Evolutionary conservation across 257 asterid species (phyloP), one percentile per base, ranked within the genome.

Genomic region (Anisodus tanguticus): DNA sequence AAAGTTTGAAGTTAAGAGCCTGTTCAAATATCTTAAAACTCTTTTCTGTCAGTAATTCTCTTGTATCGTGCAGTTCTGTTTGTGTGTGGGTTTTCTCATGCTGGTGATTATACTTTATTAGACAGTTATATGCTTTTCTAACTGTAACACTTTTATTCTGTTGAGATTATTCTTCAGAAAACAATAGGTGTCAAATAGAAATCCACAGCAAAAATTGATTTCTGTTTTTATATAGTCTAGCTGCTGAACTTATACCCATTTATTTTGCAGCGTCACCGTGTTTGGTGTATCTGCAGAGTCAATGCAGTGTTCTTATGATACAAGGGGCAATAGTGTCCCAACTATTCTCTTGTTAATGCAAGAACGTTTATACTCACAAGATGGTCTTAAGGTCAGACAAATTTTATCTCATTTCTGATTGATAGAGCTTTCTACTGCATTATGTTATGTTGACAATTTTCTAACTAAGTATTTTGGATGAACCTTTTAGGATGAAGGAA

Each of bases 241-340:
- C 63, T 2, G 16, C 85, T 83, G 17, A 83, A 45, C 78, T 80
- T 83, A 55, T 63, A 71, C 9, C 77, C 53, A 53, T 51, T 68
- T 62, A 85, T 57, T 80, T 51, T 88, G 89, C 91, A 97, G 99
- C 82, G 91, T 92, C 7, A 97, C 97, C 83, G 99, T 97, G 71
- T 97, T 97, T 53, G 99, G 99, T 3, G 98, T 97, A 82, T 97
- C 99, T 2, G 95, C 98, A 4, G 98, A 97, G 10, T 95, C 99
- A 3, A 97, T 97, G 99, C 99, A 97, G 86, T 95, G 98, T 88
- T 95, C 97, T 4, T 97, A 88, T 53, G 98, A 97, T 87, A 82
- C 91, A 31, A 90, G 97, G 85, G 97, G 98, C 83, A 97, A 97
- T n/a, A 97, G 99, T 83, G 97, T 97, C 86, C 99, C 99, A 54